These are phyloP conservation scores for Eimeria tenella DNA, from an alignment of 169 alveolate species.

Conservation along the genomic window DNA sequence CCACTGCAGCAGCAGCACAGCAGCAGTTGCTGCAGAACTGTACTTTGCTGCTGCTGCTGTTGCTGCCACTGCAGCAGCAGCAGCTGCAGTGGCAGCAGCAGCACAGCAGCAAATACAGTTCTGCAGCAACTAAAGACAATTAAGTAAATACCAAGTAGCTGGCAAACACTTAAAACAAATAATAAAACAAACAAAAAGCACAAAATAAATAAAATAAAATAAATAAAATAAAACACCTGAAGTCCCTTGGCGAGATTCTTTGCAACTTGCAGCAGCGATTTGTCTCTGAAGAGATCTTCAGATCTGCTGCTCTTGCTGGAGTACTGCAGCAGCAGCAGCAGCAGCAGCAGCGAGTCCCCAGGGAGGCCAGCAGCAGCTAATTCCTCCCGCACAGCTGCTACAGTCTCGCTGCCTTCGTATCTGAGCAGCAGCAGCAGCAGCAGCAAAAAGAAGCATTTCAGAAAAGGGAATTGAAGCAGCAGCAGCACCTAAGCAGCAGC, in stretches of 20 bases:
- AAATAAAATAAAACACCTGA: constrained; percentile 36
- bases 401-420: constrained; percentile 68
- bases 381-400: background rate
- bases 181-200: background rate
- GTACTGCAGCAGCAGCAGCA: constrained; percentile 88
- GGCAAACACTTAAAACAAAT: too few species aligned
- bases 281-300: constrained; percentile 86
- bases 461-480: background rate
- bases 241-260: constrained; percentile 86
- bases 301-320: constrained; percentile 90
- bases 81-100: too few species aligned
- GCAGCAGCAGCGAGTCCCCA: constrained; percentile 60
- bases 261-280: constrained; percentile 89
- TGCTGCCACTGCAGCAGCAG: too few species aligned
- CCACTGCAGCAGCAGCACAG: too few species aligned
- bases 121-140: too few species aligned
- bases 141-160: too few species aligned
- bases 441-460: background rate
- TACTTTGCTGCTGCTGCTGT: too few species aligned
- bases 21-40: too few species aligned
- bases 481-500: background rate
- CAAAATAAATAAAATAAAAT: background rate
- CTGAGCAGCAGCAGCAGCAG: background rate
- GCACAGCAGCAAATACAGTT: too few species aligned
- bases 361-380: constrained; percentile 63